Base-by-base conservation (phyloP, 805 yeast species). In the Schizosaccharomyces japonicus region DNA sequence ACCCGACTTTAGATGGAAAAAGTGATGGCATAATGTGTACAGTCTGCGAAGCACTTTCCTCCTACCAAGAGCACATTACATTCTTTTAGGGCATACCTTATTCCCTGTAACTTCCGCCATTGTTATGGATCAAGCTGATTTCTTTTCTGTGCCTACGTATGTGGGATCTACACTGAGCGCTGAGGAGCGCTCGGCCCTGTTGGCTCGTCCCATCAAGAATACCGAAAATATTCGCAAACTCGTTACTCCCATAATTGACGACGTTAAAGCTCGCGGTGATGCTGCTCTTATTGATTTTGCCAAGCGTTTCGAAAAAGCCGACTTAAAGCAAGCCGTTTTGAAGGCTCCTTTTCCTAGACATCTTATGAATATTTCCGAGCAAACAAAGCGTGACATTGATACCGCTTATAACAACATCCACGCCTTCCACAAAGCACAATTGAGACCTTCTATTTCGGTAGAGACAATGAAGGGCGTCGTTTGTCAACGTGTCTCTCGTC, bases 401-500 rank as follows among this genome's bases (percentile, higher is more conserved):
- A 65, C 90, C 51, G 84, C 95, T 21, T 78, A 84, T 64, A 75
- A 71, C 52, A 90, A 90, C 63, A 90, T 90, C 50, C 75, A 74
- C 57, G 80, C 76, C 63, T 90, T 90, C 75, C 99, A 90, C 64
- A 74, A 76, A 26, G 98, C 96, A 3, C 99, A 90, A 64, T 66
- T 80, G 50, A 19, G 33, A 8, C 84, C 81, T 53, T 66, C 66
- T 23, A 79, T 76, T 50, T 71, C 78, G 8, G 94, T 90, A 34
- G 96, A 87, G 64, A 90, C 99, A 0, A 70, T 80, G 50, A 92
- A 94, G 2, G 98, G 98, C 54, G 96, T 90, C 25, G 64, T 71
- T 48, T 90, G 98, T 66, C 81, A 94, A 17, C 75, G 99, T 57
- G 90, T 90, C 62, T 80, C 96, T 13, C 76, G 94, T 57, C 90